Conservation (phyloP, 73 alveolate species). For the Paramecium caudatum region DNA sequence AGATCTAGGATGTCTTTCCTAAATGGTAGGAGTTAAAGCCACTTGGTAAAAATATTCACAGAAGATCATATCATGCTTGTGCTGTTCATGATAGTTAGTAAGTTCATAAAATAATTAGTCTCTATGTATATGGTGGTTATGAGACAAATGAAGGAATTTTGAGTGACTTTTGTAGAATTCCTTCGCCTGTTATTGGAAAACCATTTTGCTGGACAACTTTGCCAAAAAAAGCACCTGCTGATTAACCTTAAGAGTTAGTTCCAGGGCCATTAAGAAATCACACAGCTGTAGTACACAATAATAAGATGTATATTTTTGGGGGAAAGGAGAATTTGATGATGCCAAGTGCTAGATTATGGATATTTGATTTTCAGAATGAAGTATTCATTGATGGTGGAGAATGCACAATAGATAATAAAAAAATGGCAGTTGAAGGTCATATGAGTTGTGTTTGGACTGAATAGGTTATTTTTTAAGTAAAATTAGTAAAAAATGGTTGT, state of each 20-base stretch:
- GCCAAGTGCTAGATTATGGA: constrained; percentile 60
- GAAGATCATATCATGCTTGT: constrained; percentile 74
- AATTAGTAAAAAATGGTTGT: constrained; percentile 51
- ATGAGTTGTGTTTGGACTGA: background rate
- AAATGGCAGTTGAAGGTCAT: constrained; percentile 62
- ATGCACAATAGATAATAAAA: background rate
- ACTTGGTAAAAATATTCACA: constrained; percentile 65
- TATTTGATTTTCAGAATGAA: constrained; percentile 49
- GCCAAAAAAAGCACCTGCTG: background rate
- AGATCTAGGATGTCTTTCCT: constrained; percentile 59
- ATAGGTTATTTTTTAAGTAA: background rate
- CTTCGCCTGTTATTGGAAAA: constrained; percentile 34
- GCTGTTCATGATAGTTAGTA: constrained; percentile 68
- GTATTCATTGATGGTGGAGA: constrained; percentile 25
- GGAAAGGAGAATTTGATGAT: constrained; percentile 82
- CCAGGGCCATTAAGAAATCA: constrained; percentile 95
- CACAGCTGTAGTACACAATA: constrained; percentile 83
- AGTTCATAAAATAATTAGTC: background rate
- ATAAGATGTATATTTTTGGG: constrained; percentile 86
- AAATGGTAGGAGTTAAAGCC: constrained; percentile 73
- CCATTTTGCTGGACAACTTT: constrained; percentile 45
- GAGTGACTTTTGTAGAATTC: constrained; percentile 64
- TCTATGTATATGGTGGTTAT: constrained; percentile 76
- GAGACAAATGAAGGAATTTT: constrained; percentile 76
- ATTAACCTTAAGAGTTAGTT: background rate